These are phyloP conservation scores for Epichloe gansuensis DNA, from an alignment of 2,329 filamentous ascomycete genomes.

Conservation along the genomic window DNA sequence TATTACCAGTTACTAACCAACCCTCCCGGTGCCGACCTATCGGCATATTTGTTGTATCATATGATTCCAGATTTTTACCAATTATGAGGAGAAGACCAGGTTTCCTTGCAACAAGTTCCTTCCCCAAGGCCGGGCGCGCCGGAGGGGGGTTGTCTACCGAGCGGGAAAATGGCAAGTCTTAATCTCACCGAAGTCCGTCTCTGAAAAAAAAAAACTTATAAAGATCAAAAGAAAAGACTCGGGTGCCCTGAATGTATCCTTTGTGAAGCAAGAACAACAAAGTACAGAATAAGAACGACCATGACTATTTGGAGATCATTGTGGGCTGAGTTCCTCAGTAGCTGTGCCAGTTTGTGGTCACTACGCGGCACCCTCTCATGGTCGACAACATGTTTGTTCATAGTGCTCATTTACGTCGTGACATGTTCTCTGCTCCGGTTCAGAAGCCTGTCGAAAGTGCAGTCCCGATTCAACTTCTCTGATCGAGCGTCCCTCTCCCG, in stretches of 20 bases:
- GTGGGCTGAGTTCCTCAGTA: neutral
- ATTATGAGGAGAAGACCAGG: no score
- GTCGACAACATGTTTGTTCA: neutral
- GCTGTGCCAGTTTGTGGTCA: neutral
- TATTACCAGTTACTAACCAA: neutral
- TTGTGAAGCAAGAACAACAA: no score
- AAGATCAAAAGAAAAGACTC: no score
- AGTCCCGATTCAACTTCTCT: slow-evolving; percentile 19
- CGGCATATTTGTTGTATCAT: no score
- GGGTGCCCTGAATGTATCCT: no score
- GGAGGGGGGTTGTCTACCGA: no score
- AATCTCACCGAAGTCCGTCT: no score
- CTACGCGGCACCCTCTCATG: neutral
- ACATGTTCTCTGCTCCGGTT: slow-evolving; percentile 26
- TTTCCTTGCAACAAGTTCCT: no score
- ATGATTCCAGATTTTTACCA: no score
- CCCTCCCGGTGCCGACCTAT: neutral
- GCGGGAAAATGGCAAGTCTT: no score
- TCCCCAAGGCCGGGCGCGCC: no score
- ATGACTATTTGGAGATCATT: neutral
- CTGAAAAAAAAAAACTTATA: no score
- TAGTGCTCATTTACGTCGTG: slow-evolving; percentile 18
- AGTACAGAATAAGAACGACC: neutral
- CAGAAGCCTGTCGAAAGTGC: slow-evolving; percentile 18
- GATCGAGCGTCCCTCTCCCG: slow-evolving; percentile 23